Conservation (phyloP, 2,329 filamentous ascomycete genomes). For the Blumeriella jaapii region DNA sequence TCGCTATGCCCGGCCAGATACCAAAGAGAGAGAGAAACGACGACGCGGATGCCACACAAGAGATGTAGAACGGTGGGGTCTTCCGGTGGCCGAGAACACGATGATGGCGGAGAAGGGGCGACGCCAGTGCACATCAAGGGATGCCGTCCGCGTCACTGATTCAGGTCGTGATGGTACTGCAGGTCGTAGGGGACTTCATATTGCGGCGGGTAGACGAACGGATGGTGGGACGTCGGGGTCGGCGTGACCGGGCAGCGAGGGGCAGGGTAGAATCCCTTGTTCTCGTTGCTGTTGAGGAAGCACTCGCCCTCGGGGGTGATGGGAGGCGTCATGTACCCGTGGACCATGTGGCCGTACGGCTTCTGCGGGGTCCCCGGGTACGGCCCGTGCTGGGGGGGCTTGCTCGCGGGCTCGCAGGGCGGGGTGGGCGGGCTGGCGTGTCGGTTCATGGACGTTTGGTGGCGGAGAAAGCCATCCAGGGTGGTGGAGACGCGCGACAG, state of each 20-base stretch:
- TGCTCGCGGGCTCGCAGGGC: conserved; percentile 40
- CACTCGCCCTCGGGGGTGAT: conserved; percentile 66
- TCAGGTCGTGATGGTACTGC: conserved; percentile 31
- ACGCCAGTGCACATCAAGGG: too few species aligned
- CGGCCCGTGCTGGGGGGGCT: conserved; percentile 35
- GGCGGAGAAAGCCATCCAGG: conserved; percentile 55
- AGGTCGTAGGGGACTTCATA: too few species aligned
- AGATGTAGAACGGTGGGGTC: too few species aligned
- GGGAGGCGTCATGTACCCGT: conserved; percentile 74
- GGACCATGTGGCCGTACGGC: conserved; percentile 46
- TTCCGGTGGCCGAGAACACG: too few species aligned
- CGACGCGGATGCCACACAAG: too few species aligned
- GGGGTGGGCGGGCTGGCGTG: conserved; percentile 52
- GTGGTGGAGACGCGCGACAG: conserved; percentile 52
- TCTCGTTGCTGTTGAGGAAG: conserved; percentile 29
- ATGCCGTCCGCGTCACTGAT: conserved; percentile 21
- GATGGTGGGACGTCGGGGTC: conserved; percentile 38
- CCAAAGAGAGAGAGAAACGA: too few species aligned
- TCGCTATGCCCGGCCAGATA: too few species aligned
- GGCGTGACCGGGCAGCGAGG: conserved; percentile 50
- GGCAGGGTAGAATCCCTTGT: conserved; percentile 20
- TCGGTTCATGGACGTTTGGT: conserved; percentile 44
- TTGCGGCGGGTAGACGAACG: conserved; percentile 31
- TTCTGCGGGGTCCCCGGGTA: conserved; percentile 74
- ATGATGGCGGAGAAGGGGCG: too few species aligned